These are phyloP conservation scores for Barnettozyma vustinii DNA, from an alignment of 805 yeast genomes.

Conservation along the genomic window DNA sequence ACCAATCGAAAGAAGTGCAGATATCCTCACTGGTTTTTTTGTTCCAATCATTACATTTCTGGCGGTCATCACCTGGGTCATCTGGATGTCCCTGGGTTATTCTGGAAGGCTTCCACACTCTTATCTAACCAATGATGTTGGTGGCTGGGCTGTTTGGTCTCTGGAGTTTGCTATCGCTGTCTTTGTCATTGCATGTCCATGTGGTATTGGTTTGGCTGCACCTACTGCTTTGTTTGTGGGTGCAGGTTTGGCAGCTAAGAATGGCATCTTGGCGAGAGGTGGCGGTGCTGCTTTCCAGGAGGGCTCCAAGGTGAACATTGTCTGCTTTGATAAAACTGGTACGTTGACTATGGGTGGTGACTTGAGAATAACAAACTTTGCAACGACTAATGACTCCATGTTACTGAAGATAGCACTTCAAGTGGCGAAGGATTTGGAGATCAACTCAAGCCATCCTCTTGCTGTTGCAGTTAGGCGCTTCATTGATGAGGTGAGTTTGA, in stretches of 20 bases:
- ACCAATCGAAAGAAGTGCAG: conserved; percentile 69
- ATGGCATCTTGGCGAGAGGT: conserved; percentile 71
- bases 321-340: conserved; percentile 78
- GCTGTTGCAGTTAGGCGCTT: conserved; percentile 50
- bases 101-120: conserved; percentile 45
- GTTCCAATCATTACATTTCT: conserved; percentile 62
- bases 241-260: conserved; percentile 69
- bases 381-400: conserved; percentile 21
- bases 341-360: conserved; percentile 65
- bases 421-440: conserved; percentile 52
- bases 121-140: conserved; percentile 59
- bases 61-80: conserved; percentile 60
- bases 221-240: conserved; percentile 82
- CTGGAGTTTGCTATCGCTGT: conserved; percentile 73
- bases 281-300: conserved; percentile 83
- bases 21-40: conserved; percentile 60
- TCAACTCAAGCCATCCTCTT: conserved; percentile 63
- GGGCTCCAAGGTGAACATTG: conserved; percentile 54
- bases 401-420: conserved; percentile 30
- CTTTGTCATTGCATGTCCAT: conserved; percentile 80
- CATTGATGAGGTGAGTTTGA: conserved; percentile 22
- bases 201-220: conserved; percentile 82
- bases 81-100: conserved; percentile 60
- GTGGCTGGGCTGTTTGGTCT: conserved; percentile 78
- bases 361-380: conserved; percentile 48